These are phyloP conservation scores for Chalciporus sphaerocephalus DNA, from an alignment of 768 basidiomycete genomes.

Conservation along the genomic window DNA sequence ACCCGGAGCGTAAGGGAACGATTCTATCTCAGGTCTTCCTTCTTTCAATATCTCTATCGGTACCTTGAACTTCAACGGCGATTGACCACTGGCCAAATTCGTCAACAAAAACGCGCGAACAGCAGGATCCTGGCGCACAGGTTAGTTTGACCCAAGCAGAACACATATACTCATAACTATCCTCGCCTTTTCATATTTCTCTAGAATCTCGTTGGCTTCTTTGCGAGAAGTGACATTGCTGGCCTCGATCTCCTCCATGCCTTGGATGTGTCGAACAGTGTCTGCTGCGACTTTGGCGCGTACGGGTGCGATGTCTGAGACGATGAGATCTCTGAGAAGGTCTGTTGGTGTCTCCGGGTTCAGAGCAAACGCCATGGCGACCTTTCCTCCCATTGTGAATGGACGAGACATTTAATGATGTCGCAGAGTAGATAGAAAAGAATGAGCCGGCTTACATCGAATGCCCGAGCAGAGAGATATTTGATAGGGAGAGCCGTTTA, in stretches of 20 bases:
- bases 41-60: slow-evolving; percentile 63
- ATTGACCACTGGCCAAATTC: slow-evolving; percentile 50
- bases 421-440: no score
- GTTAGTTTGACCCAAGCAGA: slow-evolving; percentile 3
- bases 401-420: not conserved
- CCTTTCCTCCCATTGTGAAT: slow-evolving; percentile 74
- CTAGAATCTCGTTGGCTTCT: slow-evolving; percentile 65
- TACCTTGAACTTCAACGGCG: slow-evolving; percentile 60
- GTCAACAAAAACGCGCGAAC: slow-evolving; percentile 84
- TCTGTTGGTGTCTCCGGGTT: slow-evolving; percentile 37
- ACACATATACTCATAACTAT: slow-evolving; percentile 48
- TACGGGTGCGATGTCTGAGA: slow-evolving; percentile 80
- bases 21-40: slow-evolving; percentile 64
- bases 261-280: slow-evolving; percentile 61
- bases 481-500: slow-evolving; percentile 43
- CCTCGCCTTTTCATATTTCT: slow-evolving; percentile 48
- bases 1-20: slow-evolving; percentile 67
- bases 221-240: slow-evolving; percentile 55
- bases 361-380: slow-evolving; percentile 67
- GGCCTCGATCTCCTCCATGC: slow-evolving; percentile 70
- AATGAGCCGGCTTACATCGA: no score
- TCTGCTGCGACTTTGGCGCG: slow-evolving; percentile 54
- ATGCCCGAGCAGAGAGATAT: slow-evolving; percentile 79
- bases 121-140: slow-evolving; percentile 52
- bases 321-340: slow-evolving; percentile 54